Evolutionary conservation across 202 grass and related monocot genomes (phyloP), one percentile per base, ranked within the genome.

Genomic region (Eragrostis tef): DNA sequence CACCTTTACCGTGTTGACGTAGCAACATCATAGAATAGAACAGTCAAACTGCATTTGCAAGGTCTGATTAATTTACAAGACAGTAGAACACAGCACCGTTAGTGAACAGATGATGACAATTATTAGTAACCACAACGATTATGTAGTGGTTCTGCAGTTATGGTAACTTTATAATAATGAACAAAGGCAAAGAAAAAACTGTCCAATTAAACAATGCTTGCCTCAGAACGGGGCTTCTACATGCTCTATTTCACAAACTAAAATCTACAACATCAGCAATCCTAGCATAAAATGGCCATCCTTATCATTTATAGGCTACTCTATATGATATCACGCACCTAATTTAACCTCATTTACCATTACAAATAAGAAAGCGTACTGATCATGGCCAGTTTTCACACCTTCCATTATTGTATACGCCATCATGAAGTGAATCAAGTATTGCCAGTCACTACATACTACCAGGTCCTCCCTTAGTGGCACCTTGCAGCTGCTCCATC

Each of bases 401-500:
- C 59, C 67, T 82, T 77, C 66, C 29, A 13, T 81, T 85, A 81
- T 77, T 67, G 26, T 61, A 64, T 39, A 70, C 45, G 51, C 66
- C 36, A n/a, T n/a, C n/a, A 59, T 31, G 79, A 17, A 73, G 11
- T 15, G 68, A 58, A 90, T 34, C 67, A 79, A 74, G 36, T 52
- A 78, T 57, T 52, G 60, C 64, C 61, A 68, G 61, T 71, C 44
- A 73, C 64, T 88, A 91, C 69, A 95, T 89, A 81, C 84, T 91
- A 61, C 83, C 77, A 11, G 82, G 78, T 49, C 89, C 86, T 22
- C 78, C 90, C 72, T 91, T 95, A 75, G 83, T 95, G 34, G 82
- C 87, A 76, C 92, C 88, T 85, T 98, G 95, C 83, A 98, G 82
- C 76, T 98, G 95, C 64, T 98, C 95, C 92, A 95, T 98, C 17